phyloP scores from a whole-genome alignment of 2,329 filamentous ascomycete genomes.

The Decorospora gaudefroyi region DNA sequence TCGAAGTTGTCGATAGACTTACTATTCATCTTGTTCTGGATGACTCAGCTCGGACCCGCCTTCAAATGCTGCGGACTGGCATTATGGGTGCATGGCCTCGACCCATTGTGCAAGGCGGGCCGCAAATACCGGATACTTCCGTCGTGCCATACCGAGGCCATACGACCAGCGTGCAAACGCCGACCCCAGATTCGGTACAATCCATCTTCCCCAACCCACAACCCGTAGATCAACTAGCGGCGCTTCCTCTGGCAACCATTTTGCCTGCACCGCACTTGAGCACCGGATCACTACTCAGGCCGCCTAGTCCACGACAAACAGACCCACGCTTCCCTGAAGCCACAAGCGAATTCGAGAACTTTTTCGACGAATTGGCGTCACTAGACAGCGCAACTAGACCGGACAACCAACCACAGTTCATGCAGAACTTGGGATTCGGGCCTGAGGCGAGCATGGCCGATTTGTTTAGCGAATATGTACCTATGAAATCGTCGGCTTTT shows the following conservation, averaged over 20 bases:
- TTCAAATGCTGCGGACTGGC: conserved; percentile 25
- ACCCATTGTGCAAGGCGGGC: background rate
- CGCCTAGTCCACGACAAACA: conserved; percentile 14
- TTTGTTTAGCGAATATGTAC: conserved; percentile 53
- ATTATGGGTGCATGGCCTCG: conserved; percentile 20
- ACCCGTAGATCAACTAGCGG: conserved; percentile 1
- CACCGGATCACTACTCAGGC: conserved; percentile 1
- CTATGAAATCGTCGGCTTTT: conserved; percentile 44
- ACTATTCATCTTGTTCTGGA: conserved; percentile 19
- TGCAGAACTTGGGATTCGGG: conserved; percentile 68
- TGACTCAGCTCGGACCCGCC: conserved; percentile 19
- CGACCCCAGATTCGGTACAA: conserved; percentile 29
- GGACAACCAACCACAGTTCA: conserved; percentile 65
- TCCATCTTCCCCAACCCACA: conserved; percentile 13
- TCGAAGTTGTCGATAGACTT: conserved; percentile 28
- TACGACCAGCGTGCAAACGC: conserved; percentile 13
- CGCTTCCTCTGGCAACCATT: conserved; percentile 14
- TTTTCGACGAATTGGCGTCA: conserved; percentile 63
- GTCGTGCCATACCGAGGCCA: conserved; percentile 6
- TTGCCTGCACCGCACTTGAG: conserved; percentile 17
- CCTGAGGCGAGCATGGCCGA: conserved; percentile 65
- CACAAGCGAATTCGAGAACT: conserved; percentile 54
- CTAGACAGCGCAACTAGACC: conserved; percentile 59
- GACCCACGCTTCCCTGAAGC: conserved; percentile 44
- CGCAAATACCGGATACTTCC: conserved; percentile 1